Percentiles rank a stretch among this genome's conserved stretches.
Evolutionary conservation across 352 stramenopile genomes (phyloP).

Genomic region (Pythium guiyangense): DNA sequence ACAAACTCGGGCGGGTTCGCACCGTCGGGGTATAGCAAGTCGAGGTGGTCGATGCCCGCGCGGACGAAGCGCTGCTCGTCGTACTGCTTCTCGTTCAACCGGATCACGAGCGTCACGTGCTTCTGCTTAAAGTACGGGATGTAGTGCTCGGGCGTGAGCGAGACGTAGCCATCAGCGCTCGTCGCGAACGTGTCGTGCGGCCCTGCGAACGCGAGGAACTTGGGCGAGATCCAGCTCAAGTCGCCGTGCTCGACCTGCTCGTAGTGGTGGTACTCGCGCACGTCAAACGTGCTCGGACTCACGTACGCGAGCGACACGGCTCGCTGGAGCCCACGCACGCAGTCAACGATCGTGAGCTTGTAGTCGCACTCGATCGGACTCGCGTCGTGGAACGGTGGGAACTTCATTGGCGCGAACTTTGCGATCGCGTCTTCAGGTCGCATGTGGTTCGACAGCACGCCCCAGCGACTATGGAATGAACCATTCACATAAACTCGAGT

Average conservation of each 20-base stretch:
- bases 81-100: slow-evolving; percentile 98
- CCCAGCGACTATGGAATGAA: too few species aligned
- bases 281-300: slow-evolving; percentile 46
- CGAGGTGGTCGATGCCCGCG: slow-evolving; percentile 91
- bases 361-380: slow-evolving; percentile 67
- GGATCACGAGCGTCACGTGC: slow-evolving; percentile 94
- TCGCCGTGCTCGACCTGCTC: slow-evolving; percentile 95
- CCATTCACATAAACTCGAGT: too few species aligned
- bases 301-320: slow-evolving; percentile 52
- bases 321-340: slow-evolving; percentile 50
- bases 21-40: slow-evolving; percentile 97
- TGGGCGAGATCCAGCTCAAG: slow-evolving; percentile 96
- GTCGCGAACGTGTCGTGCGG: slow-evolving; percentile 87
- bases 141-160: slow-evolving; percentile 94
- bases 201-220: slow-evolving; percentile 97
- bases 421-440: slow-evolving; percentile 85
- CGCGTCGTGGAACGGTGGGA: slow-evolving; percentile 83
- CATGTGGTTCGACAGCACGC: slow-evolving; percentile 89
- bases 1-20: slow-evolving; percentile 89
- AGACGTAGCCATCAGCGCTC: slow-evolving; percentile 90
- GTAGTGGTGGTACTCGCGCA: slow-evolving; percentile 74
- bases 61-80: slow-evolving; percentile 91
- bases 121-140: slow-evolving; percentile 95
- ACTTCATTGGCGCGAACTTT: slow-evolving; percentile 65
- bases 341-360: slow-evolving; percentile 67